A percentile compares a stretch with the other conserved stretches of the same genome.
phyloP scores from a whole-genome alignment of 306 rosid species.

The peach (Prunus persica) region Prunus_persica_NCBIv2 NC_034014.1:18391501-18392000 shows the following conservation, averaged over 20 bases:
- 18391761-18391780: background rate
- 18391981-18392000: no score
- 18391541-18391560: slow-evolving; percentile 29
- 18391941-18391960: no score
- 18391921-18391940: no score
- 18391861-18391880: background rate
- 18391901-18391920: background rate
- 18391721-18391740: slow-evolving; percentile 23
- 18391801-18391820: background rate
- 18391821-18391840: background rate
- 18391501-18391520: slow-evolving; percentile 33
- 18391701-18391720: slow-evolving; percentile 38
- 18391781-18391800: background rate
- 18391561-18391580: slow-evolving; percentile 14
- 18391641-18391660: slow-evolving; percentile 28
- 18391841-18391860: no score
- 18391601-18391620: slow-evolving; percentile 59
- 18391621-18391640: background rate
- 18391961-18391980: no score
- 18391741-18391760: slow-evolving; percentile 14
- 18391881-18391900: background rate
- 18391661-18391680: slow-evolving; percentile 38
- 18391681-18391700: slow-evolving; percentile 28
- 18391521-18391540: slow-evolving; percentile 38
- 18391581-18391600: slow-evolving; percentile 31